phyloP scores from a whole-genome alignment of 176 grass and related monocot species.

The Ananas comosus region DNA sequence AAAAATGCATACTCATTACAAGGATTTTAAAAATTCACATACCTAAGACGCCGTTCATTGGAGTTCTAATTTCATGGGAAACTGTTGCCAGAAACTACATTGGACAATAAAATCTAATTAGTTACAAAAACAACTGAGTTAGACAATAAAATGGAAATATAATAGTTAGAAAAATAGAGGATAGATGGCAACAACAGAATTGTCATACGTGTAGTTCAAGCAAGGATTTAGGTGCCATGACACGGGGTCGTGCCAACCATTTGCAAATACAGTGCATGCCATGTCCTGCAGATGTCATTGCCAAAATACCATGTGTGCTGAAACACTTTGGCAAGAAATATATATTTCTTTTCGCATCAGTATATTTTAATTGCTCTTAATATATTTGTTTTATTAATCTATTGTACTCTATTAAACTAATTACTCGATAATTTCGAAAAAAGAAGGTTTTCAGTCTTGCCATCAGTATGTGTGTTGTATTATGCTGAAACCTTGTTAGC shows the following conservation, averaged over 20 bases:
- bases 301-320: too few species aligned
- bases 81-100: conserved; percentile 85
- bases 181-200: neutral
- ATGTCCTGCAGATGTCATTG: too few species aligned
- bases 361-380: neutral
- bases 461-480: too few species aligned
- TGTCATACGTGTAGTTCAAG: neutral
- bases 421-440: too few species aligned
- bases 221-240: too few species aligned
- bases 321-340: too few species aligned
- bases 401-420: too few species aligned
- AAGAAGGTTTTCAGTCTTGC: too few species aligned
- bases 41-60: conserved; percentile 90
- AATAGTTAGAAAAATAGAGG: neutral
- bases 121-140: neutral
- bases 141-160: neutral
- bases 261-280: too few species aligned
- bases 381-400: neutral
- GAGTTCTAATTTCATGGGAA: conserved; percentile 86
- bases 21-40: conserved; percentile 12
- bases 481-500: too few species aligned
- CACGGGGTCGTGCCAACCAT: too few species aligned
- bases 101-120: conserved; percentile 29
- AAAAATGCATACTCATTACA: conserved; percentile 3
- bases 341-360: too few species aligned